A percentile compares a stretch with the other conserved stretches of the same genome.
Conservation (phyloP, 2,329 filamentous ascomycete species). For the Penicillium italicum region DNA sequence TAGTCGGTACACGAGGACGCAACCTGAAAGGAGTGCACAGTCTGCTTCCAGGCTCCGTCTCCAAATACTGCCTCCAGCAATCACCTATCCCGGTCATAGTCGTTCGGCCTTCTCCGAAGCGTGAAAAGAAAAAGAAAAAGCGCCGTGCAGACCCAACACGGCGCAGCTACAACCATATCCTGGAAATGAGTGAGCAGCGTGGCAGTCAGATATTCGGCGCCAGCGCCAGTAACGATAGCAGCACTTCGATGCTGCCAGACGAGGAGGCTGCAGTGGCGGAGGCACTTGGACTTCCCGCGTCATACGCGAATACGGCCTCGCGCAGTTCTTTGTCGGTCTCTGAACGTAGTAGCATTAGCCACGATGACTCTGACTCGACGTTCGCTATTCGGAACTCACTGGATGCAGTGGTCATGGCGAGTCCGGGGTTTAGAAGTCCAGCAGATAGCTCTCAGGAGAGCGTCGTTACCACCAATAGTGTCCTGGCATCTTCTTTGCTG, state of each 20-base stretch:
- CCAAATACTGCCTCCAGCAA: slow-evolving; percentile 91
- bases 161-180: slow-evolving; percentile 72
- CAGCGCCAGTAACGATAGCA: slow-evolving; percentile 46
- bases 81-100: slow-evolving; percentile 91
- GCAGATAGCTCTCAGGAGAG: slow-evolving; percentile 27
- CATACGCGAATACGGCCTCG: slow-evolving; percentile 29
- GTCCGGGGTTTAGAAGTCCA: slow-evolving; percentile 20
- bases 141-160: slow-evolving; percentile 71
- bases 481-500: slow-evolving; percentile 1
- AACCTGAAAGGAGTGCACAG: slow-evolving; percentile 83
- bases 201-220: slow-evolving; percentile 54
- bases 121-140: slow-evolving; percentile 85
- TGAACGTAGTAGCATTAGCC: slow-evolving; percentile 33
- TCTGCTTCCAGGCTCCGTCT: slow-evolving; percentile 81
- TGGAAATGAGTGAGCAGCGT: slow-evolving; percentile 58
- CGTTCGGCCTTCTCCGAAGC: slow-evolving; percentile 80
- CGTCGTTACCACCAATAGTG: slow-evolving; percentile 6
- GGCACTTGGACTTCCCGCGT: slow-evolving; percentile 45
- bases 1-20: slow-evolving; percentile 83
- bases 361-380: slow-evolving; percentile 27
- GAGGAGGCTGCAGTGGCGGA: slow-evolving; percentile 51
- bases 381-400: slow-evolving; percentile 23
- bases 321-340: slow-evolving; percentile 36
- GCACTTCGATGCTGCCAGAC: slow-evolving; percentile 43
- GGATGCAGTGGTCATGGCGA: slow-evolving; percentile 25